phyloP scores from a whole-genome alignment of 176 grass and related monocot genomes.

The Phoenix dactylifera region DNA sequence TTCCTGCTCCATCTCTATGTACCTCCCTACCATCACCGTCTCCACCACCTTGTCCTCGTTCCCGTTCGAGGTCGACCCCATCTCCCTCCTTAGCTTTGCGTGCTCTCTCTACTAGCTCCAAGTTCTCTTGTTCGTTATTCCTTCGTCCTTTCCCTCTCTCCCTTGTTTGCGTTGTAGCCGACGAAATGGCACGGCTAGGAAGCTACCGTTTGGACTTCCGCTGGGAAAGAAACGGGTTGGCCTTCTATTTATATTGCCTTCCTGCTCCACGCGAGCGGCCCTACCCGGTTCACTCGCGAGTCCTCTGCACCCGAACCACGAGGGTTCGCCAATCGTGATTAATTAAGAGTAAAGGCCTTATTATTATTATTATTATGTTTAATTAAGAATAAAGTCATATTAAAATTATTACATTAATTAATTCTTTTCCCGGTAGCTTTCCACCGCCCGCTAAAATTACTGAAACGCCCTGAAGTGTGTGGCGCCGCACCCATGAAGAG shows the following conservation, averaged over 20 bases:
- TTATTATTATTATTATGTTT: background rate
- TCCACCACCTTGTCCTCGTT: slow-evolving; percentile 73
- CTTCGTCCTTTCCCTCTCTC: background rate
- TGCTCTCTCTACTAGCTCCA: no score
- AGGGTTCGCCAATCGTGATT: slow-evolving; percentile 26
- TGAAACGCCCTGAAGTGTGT: no score
- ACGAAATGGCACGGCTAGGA: slow-evolving; percentile 14
- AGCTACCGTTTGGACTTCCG: slow-evolving; percentile 11
- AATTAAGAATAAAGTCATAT: background rate
- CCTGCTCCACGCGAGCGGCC: slow-evolving; percentile 8
- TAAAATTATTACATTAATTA: no score
- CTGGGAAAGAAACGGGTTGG: slow-evolving; percentile 3
- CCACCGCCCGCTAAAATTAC: no score
- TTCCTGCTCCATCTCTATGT: slow-evolving; percentile 86
- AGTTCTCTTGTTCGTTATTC: no score
- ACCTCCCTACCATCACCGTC: slow-evolving; percentile 58
- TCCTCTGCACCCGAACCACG: slow-evolving; percentile 32
- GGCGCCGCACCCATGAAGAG: no score
- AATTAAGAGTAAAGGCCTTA: background rate
- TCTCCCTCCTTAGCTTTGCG: background rate
- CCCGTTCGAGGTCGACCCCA: slow-evolving; percentile 42
- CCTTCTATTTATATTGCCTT: slow-evolving; percentile 11
- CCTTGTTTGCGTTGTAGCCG: background rate
- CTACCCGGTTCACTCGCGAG: slow-evolving; percentile 19
- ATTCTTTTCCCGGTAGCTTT: no score